Evolutionary conservation across 2,329 filamentous ascomycete genomes (phyloP).

Genomic region (Diaporthe citriasiana): DNA sequence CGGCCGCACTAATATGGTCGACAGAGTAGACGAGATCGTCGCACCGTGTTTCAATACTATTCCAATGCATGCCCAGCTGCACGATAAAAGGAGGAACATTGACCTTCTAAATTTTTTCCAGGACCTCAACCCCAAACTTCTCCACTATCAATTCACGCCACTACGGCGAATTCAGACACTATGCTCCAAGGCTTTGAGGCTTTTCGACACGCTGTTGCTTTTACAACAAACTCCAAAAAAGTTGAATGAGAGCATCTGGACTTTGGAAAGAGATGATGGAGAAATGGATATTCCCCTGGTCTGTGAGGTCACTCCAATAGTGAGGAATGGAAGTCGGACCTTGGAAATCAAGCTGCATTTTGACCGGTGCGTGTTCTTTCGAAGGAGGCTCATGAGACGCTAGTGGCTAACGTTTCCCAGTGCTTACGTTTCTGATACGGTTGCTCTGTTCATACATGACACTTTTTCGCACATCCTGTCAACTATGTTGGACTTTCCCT

Average conservation of each 20-base stretch:
- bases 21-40: constrained; percentile 79
- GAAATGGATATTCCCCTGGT: constrained; percentile 84
- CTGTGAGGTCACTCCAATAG: constrained; percentile 74
- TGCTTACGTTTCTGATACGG: constrained; percentile 38
- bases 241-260: constrained; percentile 70
- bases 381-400: background rate
- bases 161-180: constrained; percentile 77
- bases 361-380: constrained; percentile 57
- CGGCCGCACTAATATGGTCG: constrained; percentile 77
- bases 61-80: constrained; percentile 74
- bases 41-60: constrained; percentile 95
- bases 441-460: constrained; percentile 35
- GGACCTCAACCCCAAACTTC: constrained; percentile 69
- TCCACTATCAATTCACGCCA: constrained; percentile 81
- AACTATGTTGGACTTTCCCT: constrained; percentile 34
- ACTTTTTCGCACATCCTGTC: constrained; percentile 36
- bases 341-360: constrained; percentile 75
- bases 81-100: constrained; percentile 61
- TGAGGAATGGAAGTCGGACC: constrained; percentile 64
- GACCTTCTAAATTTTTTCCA: constrained; percentile 74
- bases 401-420: constrained; percentile 41
- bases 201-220: constrained; percentile 87
- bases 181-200: constrained; percentile 59
- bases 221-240: constrained; percentile 76
- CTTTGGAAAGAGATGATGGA: constrained; percentile 68